Conservation (phyloP, 73 alveolate genomes). For the Durusdinium trenchii region DNA sequence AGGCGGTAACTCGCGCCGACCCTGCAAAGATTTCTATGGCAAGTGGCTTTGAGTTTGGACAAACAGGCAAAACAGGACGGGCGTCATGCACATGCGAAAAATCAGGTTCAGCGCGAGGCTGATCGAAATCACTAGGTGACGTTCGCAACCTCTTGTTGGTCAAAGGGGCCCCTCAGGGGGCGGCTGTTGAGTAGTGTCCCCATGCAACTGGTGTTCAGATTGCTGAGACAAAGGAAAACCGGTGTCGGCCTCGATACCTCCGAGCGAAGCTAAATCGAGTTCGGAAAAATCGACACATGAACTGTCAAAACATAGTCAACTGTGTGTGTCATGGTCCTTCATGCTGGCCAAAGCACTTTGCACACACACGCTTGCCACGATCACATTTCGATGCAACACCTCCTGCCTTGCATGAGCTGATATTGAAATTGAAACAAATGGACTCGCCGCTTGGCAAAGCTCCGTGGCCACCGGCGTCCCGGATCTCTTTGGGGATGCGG, state of each 20-base stretch:
- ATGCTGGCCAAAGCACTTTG: background rate
- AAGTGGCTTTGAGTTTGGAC: too few species aligned
- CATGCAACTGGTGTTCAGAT: background rate
- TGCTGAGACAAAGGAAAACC: background rate
- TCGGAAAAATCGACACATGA: background rate
- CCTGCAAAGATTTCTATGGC: background rate
- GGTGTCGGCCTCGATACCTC: background rate
- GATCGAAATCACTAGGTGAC: background rate
- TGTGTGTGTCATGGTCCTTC: background rate
- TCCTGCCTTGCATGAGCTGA: background rate
- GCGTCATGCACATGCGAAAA: too few species aligned
- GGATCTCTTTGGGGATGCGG: background rate
- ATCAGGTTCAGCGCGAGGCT: background rate
- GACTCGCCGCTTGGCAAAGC: background rate
- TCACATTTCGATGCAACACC: background rate
- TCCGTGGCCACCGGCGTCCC: background rate
- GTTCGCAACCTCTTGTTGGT: background rate
- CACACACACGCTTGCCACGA: background rate
- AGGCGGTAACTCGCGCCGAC: background rate
- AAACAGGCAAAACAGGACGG: too few species aligned
- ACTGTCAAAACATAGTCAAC: background rate
- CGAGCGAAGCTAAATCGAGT: background rate
- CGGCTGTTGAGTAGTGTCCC: too few species aligned
- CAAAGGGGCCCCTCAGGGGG: background rate
- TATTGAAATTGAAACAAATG: background rate